Conservation (phyloP, 1,284 basidiomycete species). For the Entoloma clypeatum region DNA sequence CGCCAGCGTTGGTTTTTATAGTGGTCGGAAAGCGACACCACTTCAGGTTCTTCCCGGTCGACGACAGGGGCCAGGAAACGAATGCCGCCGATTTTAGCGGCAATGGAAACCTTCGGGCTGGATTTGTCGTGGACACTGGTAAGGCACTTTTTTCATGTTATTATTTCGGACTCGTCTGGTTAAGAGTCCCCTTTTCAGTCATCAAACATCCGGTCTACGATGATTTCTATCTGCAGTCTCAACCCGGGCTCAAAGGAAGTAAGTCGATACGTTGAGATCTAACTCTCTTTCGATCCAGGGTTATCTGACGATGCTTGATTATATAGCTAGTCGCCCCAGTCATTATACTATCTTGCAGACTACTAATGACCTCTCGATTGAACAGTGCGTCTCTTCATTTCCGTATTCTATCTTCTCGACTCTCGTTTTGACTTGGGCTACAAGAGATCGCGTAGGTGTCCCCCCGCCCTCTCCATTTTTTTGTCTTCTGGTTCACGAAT, state of each 20-base stretch:
- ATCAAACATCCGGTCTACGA: conserved; percentile 27
- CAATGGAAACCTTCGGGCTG: conserved; percentile 28
- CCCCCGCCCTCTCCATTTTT: neutral
- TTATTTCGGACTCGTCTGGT: neutral
- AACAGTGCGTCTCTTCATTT: conserved; percentile 18
- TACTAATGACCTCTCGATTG: conserved; percentile 8
- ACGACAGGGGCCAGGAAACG: conserved; percentile 5
- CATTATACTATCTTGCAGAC: conserved; percentile 30
- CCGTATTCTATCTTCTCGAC: neutral
- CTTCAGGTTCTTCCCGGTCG: conserved; percentile 34
- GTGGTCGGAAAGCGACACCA: conserved; percentile 39
- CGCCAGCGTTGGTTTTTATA: conserved; percentile 28
- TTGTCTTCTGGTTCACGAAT: neutral
- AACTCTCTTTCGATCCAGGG: neutral
- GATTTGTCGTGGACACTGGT: conserved; percentile 30
- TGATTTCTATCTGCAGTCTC: conserved; percentile 35
- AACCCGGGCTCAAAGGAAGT: conserved; percentile 34
- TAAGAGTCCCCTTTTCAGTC: conserved; percentile 10
- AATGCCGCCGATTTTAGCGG: conserved; percentile 20
- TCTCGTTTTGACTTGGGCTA: conserved; percentile 8
- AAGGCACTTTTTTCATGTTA: conserved; percentile 2
- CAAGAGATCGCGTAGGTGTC: conserved; percentile 20
- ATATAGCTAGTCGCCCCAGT: conserved; percentile 27
- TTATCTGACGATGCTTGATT: neutral
- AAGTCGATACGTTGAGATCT: conserved; percentile 15